A percentile compares a stretch with the other conserved stretches of the same genome.
Evolutionary conservation across 1,284 basidiomycete species (phyloP).

Genomic region (Hortiboletus rubellus): DNA sequence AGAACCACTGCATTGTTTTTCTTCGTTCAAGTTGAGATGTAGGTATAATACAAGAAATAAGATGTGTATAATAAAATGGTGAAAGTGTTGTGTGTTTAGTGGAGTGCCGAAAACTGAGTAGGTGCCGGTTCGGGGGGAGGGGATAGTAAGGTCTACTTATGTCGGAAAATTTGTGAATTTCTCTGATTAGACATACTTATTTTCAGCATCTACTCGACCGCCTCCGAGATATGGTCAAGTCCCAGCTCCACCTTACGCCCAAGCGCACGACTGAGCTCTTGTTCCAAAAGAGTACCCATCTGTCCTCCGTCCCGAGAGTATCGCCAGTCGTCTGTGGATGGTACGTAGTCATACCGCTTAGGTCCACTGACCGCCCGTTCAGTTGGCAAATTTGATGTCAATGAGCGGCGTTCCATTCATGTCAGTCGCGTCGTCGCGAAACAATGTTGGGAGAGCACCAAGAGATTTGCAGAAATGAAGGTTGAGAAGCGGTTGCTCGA

Average conservation of each 20-base stretch:
- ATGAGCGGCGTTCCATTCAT: constrained; percentile 1
- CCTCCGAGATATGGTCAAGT: constrained; percentile 33
- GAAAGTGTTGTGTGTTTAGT: too few species aligned
- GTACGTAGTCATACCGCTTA: constrained; percentile 81
- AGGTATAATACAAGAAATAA: too few species aligned
- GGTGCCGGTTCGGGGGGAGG: too few species aligned
- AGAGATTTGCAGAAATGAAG: background rate
- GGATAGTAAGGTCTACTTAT: too few species aligned
- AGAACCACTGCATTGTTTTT: too few species aligned
- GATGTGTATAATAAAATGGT: too few species aligned
- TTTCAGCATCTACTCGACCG: constrained; percentile 11
- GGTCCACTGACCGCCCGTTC: constrained; percentile 64
- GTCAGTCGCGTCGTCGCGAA: background rate
- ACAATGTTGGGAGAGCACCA: constrained; percentile 2
- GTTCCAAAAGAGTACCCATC: constrained; percentile 67
- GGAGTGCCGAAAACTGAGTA: too few species aligned
- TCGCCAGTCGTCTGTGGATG: constrained; percentile 64
- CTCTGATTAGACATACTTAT: background rate
- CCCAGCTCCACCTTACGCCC: constrained; percentile 34
- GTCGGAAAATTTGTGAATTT: too few species aligned
- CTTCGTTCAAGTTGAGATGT: too few species aligned
- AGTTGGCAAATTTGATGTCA: background rate
- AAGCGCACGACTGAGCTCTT: constrained; percentile 54
- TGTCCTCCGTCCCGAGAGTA: constrained; percentile 71
- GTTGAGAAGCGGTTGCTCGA: constrained; percentile 5